Evolutionary conservation across 106 monocot species (phyloP), one percentile per base, ranked within the genome.

Genomic region (Platanthera zijinensis): DNA sequence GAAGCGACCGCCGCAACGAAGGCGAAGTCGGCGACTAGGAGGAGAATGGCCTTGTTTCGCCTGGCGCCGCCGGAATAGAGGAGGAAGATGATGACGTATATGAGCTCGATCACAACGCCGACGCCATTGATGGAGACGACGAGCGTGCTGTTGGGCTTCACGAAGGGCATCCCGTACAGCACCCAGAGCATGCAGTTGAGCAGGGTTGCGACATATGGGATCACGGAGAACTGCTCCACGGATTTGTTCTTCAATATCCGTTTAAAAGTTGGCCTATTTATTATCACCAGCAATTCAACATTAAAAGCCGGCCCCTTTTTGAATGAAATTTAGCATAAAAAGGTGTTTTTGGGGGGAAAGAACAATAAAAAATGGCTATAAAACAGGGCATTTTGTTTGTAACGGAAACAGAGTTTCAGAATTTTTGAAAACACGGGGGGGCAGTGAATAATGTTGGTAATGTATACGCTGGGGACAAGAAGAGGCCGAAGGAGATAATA

Each of bases 181-280:
- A 90, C 83, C 91, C 91, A 88, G 3, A 88, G 57, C 74, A 82
- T 78, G 64, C 88, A 91, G 68, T 86, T 91, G 51, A 91, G 72
- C 13, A 88, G 51, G 1, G 90, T 91, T 47, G 90, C 87, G 5
- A 86, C 57, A 80, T 88, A 91, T 0, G 87, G 90, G 14, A 85
- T 71, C 6, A 87, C 77, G 0, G 85, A 87, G 87, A 83, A 91
- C 5, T 82, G 75, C 72, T 88, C 86, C 74, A 84, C 88, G 3
- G 74, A 82, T 52, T 80, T 85, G 78, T 52, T 74, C 85, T 82
- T 91, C 28, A 32, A 72, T 74, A 89, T 92, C 81, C 50, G 76
- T 8, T 11, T 7, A 48, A 85, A 89, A 1, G 85, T 89, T 8
- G 85, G 83, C 83, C 88, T 89, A 74, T 2, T n/a, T 10, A 11